A percentile compares a stretch with the other conserved stretches of the same genome.
phyloP scores from a whole-genome alignment of 2,329 filamentous ascomycete genomes.

The Xylariales sp. region DNA sequence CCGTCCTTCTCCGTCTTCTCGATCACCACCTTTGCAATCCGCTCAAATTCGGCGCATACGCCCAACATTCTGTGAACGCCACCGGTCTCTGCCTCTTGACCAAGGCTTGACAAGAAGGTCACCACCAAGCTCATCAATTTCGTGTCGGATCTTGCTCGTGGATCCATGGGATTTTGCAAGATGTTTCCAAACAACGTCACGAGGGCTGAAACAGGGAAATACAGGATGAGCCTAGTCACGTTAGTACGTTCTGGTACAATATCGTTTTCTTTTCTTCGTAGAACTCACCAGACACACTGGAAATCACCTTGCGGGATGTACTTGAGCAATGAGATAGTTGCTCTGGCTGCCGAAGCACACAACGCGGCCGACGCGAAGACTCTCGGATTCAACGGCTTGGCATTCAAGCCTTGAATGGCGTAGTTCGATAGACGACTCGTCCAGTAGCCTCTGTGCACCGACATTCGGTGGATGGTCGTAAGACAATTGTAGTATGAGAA shows the following conservation, averaged over 20 bases:
- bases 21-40: slow-evolving; percentile 84
- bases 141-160: slow-evolving; percentile 80
- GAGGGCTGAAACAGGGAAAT: slow-evolving; percentile 92
- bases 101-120: slow-evolving; percentile 82
- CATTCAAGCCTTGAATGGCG: slow-evolving; percentile 89
- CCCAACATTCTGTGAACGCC: slow-evolving; percentile 91
- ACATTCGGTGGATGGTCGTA: slow-evolving; percentile 98
- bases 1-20: slow-evolving; percentile 88
- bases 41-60: slow-evolving; percentile 93
- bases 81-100: slow-evolving; percentile 83
- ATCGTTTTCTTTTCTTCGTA: no score
- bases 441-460: slow-evolving; percentile 96
- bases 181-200: slow-evolving; percentile 97
- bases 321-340: slow-evolving; percentile 89
- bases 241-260: slow-evolving; percentile 28
- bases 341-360: slow-evolving; percentile 86
- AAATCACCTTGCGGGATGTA: slow-evolving; percentile 96
- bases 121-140: slow-evolving; percentile 91
- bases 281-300: slow-evolving; percentile 90
- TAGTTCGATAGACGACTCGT: slow-evolving; percentile 92
- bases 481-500: slow-evolving; percentile 98
- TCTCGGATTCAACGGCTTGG: slow-evolving; percentile 82
- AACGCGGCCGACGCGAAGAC: slow-evolving; percentile 92
- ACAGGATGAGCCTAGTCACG: slow-evolving; percentile 70
- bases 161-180: slow-evolving; percentile 88